Base-by-base conservation (phyloP, 176 grass and related monocot genomes). In the Cymbopogon citratus region DNA sequence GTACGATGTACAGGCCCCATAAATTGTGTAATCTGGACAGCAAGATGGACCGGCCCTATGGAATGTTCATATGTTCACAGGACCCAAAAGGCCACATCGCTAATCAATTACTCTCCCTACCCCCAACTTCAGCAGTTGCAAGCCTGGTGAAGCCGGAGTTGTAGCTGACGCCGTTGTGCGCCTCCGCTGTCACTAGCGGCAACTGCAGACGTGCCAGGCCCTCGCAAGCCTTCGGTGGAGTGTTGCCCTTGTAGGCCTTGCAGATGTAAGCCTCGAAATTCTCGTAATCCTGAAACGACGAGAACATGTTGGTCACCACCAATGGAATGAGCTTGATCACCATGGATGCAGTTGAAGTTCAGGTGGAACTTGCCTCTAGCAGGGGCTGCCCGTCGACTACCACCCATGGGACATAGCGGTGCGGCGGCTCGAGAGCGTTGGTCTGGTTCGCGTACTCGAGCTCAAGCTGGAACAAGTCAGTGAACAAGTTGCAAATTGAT, bases 381-480 rank as follows among this genome's bases (percentile, higher is more conserved):
- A 95, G 89, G 8, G 96, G 96, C 57, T 93, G 19, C 4, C 91
- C 87, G 76, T 93, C 69, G 85, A 99, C 92, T 48, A 99, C 92
- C 65, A 99, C 96, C 96, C 96, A 95, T 3, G 92, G 92, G 21
- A 99, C 92, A 56, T 91, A 99, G 83, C 10, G 86, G 80, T 95
- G 92, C 2, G 92, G 88, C 9, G 92, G 92, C 68, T 90, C 63
- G n/a, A 99, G 85, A 33, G 85, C 84, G 44, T 91, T 76, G 51
- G 92, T 99, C 87, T 88, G 83, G 34, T 70, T 82, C 57, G 82
- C 92, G 76, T 95, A 95, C 89, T 90, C n/a, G 56, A 99, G 85
- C 14, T 88, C 80, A 63, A 99, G 90, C 96, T 99, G 87, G 52
- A 26, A 62, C 12, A 31, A 40, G 10, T 13, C 59, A 62, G 25